These are phyloP conservation scores for Chalciporus piperatoides DNA, from an alignment of 1,284 basidiomycete species.

Conservation along the genomic window DNA sequence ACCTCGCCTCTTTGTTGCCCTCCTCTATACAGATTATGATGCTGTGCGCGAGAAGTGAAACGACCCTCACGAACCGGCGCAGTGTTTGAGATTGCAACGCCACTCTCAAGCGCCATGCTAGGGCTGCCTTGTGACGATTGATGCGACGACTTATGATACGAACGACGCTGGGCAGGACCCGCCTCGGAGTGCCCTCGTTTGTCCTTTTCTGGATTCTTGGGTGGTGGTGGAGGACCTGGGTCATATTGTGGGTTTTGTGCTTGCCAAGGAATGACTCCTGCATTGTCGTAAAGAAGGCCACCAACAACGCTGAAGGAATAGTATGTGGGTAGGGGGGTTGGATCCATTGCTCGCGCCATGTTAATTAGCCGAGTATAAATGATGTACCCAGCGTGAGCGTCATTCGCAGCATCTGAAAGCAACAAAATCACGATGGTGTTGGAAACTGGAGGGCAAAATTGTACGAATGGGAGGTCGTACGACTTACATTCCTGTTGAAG, in stretches of 20 bases:
- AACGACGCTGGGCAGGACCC: not conserved
- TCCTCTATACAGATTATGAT: not conserved
- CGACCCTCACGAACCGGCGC: not conserved
- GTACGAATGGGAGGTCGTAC: not conserved
- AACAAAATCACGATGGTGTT: constrained; percentile 8
- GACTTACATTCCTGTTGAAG: constrained; percentile 57
- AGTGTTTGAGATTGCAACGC: not conserved
- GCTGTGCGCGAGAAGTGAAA: not conserved
- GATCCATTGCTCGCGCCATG: constrained; percentile 39
- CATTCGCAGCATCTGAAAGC: constrained; percentile 64
- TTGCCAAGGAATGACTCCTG: constrained; percentile 41
- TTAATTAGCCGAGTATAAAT: constrained; percentile 45
- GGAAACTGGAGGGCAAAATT: not conserved
- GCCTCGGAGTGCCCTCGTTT: not conserved
- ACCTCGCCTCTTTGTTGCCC: not conserved
- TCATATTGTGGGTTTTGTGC: constrained; percentile 64
- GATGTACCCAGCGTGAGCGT: constrained; percentile 56
- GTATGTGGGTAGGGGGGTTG: constrained; percentile 41
- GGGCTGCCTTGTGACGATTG: not conserved
- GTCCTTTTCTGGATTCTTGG: constrained; percentile 25
- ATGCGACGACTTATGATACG: not conserved
- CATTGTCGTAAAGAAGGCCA: constrained; percentile 43
- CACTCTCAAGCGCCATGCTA: not conserved
- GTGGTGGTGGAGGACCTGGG: constrained; percentile 50
- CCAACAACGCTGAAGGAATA: constrained; percentile 55